Percentiles rank a stretch among this genome's conserved stretches.
Evolutionary conservation across 1,139 yeast species (phyloP).

Genomic region (Eremothecium coryli): DNA sequence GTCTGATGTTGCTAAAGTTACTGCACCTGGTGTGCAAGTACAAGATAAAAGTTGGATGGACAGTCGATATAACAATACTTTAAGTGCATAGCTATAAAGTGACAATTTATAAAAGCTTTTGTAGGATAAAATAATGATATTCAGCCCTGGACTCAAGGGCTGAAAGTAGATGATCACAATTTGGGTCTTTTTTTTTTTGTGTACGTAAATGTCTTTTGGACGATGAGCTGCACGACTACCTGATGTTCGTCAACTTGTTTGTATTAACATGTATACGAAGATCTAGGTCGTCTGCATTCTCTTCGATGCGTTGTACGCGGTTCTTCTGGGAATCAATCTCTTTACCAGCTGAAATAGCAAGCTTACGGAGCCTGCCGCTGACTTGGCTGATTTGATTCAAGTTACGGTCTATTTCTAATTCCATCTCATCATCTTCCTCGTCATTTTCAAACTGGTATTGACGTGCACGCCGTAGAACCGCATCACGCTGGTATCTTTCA

Average conservation of each 20-base stretch:
- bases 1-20: no score
- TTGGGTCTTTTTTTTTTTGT: no score
- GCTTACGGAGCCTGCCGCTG: conserved; percentile 40
- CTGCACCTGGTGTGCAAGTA: no score
- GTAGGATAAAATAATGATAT: no score
- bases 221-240: no score
- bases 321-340: conserved; percentile 46
- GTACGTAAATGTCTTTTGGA: no score
- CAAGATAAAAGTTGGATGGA: no score
- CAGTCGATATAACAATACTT: no score
- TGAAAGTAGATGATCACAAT: no score
- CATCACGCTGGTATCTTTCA: conserved; percentile 32
- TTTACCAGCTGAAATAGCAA: conserved; percentile 44
- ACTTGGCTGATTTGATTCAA: conserved; percentile 42
- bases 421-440: conserved; percentile 54
- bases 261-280: conserved; percentile 44
- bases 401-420: conserved; percentile 47
- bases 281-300: conserved; percentile 45
- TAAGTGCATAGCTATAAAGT: no score
- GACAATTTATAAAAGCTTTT: no score
- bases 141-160: no score
- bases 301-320: conserved; percentile 45
- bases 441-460: conserved; percentile 50
- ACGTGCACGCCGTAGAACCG: conserved; percentile 33
- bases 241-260: conserved; percentile 29